Evolutionary conservation across 2,329 filamentous ascomycete genomes (phyloP).

Genomic region (Talaromyces sp.): DNA sequence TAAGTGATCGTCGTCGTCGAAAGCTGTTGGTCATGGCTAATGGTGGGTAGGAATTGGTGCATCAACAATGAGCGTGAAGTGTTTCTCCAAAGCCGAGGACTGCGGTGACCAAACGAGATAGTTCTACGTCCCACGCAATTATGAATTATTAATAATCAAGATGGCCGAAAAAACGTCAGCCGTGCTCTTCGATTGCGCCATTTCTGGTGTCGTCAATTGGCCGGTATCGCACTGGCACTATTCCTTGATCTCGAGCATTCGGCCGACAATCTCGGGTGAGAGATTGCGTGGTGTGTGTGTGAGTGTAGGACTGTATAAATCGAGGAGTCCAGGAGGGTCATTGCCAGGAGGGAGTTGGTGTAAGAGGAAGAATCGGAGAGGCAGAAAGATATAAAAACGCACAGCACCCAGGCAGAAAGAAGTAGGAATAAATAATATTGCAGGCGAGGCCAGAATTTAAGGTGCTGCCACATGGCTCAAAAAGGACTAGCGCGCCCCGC

Average conservation of each 20-base stretch:
- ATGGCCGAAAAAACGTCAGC: not conserved
- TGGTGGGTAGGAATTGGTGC: constrained; percentile 6
- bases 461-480: not conserved
- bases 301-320: not conserved
- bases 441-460: not conserved
- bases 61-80: constrained; percentile 1
- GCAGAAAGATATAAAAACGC: not conserved
- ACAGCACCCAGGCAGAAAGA: not conserved
- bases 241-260: constrained; percentile 16
- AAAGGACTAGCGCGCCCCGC: not conserved
- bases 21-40: not conserved
- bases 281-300: not conserved
- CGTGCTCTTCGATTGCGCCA: constrained; percentile 27
- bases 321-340: not conserved
- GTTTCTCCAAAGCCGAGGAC: too few species aligned
- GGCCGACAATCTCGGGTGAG: constrained; percentile 20
- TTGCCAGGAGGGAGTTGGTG: not conserved
- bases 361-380: not conserved
- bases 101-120: too few species aligned
- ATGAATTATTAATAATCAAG: not conserved
- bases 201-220: constrained; percentile 25
- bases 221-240: constrained; percentile 5
- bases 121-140: constrained; percentile 4
- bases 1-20: constrained; percentile 28
- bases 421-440: not conserved